Evolutionary conservation across 208 protist genomes (phyloP), one percentile per base, ranked within the genome.

Genomic region (Acanthamoeba triangularis): DNA sequence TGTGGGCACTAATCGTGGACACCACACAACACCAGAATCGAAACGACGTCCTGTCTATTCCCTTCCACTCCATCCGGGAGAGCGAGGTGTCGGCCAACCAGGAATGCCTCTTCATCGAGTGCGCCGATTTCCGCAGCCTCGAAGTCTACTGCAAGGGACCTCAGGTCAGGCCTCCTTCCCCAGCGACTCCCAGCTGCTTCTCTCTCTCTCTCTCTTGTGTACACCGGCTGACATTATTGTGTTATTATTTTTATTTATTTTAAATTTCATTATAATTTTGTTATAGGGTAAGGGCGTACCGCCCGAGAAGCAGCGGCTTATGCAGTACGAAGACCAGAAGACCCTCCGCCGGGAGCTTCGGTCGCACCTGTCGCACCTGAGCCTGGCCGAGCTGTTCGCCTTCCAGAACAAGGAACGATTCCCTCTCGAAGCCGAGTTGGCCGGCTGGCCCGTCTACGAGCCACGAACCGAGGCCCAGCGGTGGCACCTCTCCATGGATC

Each of bases 331-430:
- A 18, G 84, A 91, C 59, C 84, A 91, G 28, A 91, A 91, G 84
- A 91, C 49, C 16, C 54, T 91, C 2, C 44, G 84, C 4, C 49
- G 84, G 11, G 84, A 91, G 49, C 84, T 91, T 14, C 44, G 54
- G 18, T 41, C 59, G 30, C 84, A 91, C n/a, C 84, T 91, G 16
- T 59, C 84, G 14, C 54, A 67, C 30, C 13, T 67, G 54, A 65
- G 54, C 41, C 49, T 91, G 49, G 59, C 56, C 44, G 59, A 69
- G 35, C 49, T 72, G 44, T 91, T 91, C 35, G 84, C 84, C 84
- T 91, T 91, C 28, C 84, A 91, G 30, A 91, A 91, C 54, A 91
- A 91, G 84, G 84, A 91, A 14, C 84, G 84, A 16, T 91, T 91
- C 52, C 44, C 74, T 23, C 84, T 91, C 30, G 84, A 91, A 14